phyloP scores from a whole-genome alignment of 2,329 filamentous ascomycete genomes.

The Cladosporium velox region DNA sequence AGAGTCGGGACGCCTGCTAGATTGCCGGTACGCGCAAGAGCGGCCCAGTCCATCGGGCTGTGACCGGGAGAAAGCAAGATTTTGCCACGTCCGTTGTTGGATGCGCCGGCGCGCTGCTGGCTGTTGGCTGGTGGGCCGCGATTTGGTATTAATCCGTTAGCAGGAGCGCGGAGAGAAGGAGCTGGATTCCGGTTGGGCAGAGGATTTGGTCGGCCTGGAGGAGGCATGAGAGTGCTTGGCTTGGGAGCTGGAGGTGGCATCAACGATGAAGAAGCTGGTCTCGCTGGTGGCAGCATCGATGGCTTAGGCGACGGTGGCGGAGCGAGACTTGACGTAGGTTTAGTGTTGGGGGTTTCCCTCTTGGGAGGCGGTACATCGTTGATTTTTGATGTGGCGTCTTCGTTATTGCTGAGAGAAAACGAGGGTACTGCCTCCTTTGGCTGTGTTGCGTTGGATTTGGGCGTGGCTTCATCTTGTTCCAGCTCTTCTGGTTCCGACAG shows the following conservation, averaged over 20 bases:
- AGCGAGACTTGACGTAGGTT: background rate
- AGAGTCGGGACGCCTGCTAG: slow-evolving; percentile 54
- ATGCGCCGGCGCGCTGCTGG: slow-evolving; percentile 43
- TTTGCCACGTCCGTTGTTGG: slow-evolving; percentile 53
- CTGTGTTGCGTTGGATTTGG: slow-evolving; percentile 21
- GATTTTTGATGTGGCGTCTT: slow-evolving; percentile 31
- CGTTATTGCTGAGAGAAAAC: slow-evolving; percentile 32
- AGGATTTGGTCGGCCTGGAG: slow-evolving; percentile 29
- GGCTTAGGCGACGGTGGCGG: slow-evolving; percentile 20
- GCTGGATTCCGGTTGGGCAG: slow-evolving; percentile 34
- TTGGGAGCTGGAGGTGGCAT: slow-evolving; percentile 27
- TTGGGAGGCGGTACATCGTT: no score
- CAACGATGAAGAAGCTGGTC: slow-evolving; percentile 5
- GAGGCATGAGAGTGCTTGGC: slow-evolving; percentile 33
- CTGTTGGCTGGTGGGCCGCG: slow-evolving; percentile 44
- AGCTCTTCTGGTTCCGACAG: background rate
- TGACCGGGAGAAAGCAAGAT: slow-evolving; percentile 86
- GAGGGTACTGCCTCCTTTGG: slow-evolving; percentile 24
- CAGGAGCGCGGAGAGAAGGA: slow-evolving; percentile 44
- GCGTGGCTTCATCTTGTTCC: slow-evolving; percentile 32
- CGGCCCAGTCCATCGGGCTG: slow-evolving; percentile 95
- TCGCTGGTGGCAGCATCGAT: slow-evolving; percentile 41
- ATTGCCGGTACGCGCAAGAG: slow-evolving; percentile 59
- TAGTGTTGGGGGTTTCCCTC: background rate
- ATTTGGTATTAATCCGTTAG: slow-evolving; percentile 52